Percentiles rank a stretch among this genome's conserved stretches.
Evolutionary conservation across 768 basidiomycete genomes (phyloP).

Genomic region (Termitomyces eurrhizus): DNA sequence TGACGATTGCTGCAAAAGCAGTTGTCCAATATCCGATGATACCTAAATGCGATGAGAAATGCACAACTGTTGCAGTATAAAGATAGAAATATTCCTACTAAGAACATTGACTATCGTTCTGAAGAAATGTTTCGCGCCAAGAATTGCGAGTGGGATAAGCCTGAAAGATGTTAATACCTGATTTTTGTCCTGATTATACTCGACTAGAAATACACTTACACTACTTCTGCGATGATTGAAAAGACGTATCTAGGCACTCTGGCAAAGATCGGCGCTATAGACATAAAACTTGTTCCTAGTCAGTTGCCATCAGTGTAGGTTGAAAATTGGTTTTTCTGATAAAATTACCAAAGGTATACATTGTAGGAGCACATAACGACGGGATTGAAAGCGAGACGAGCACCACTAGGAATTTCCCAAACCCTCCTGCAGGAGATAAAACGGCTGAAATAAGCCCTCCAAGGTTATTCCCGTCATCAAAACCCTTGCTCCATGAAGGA

Average conservation of each 20-base stretch:
- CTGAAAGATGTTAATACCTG: conserved; percentile 26
- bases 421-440: conserved; percentile 54
- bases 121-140: conserved; percentile 68
- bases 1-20: conserved; percentile 54
- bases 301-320: background rate
- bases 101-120: conserved; percentile 60
- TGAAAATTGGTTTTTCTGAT: background rate
- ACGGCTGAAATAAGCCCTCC: conserved; percentile 65
- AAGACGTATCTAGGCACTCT: conserved; percentile 64
- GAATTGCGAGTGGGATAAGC: conserved; percentile 63
- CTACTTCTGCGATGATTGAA: conserved; percentile 57
- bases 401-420: conserved; percentile 70
- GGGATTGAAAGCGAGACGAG: conserved; percentile 73
- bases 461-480: conserved; percentile 46
- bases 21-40: conserved; percentile 55
- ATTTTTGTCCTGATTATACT: background rate
- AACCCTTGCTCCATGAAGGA: conserved; percentile 53
- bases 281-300: conserved; percentile 58
- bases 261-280: conserved; percentile 49
- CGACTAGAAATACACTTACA: conserved; percentile 42
- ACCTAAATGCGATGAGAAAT: conserved; percentile 21
- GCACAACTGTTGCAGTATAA: background rate
- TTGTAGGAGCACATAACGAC: conserved; percentile 70
- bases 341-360: conserved; percentile 63
- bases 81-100: conserved; percentile 31